phyloP scores from a whole-genome alignment of 768 basidiomycete species.

The Tricholoma matsutake region DNA sequence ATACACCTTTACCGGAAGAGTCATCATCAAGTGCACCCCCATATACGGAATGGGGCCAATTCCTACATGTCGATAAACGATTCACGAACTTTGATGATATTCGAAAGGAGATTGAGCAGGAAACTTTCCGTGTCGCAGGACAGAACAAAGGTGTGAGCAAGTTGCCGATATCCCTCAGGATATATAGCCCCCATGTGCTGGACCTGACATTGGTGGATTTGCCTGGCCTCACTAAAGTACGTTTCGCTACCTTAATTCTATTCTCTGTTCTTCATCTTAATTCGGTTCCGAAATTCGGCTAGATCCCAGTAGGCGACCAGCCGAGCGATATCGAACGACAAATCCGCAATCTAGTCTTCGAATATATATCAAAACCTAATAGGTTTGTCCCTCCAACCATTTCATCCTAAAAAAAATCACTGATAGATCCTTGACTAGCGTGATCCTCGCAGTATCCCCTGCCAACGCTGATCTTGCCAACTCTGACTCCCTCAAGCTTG shows the following conservation, averaged over 20 bases:
- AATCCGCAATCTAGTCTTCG: constrained; percentile 90
- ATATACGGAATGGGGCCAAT: constrained; percentile 92
- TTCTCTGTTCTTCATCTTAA: not conserved
- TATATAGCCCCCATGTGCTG: constrained; percentile 93
- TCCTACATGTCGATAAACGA: constrained; percentile 92
- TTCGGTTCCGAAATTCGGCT: not conserved
- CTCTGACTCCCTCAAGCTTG: constrained; percentile 96
- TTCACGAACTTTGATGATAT: constrained; percentile 97
- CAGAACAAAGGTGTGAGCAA: constrained; percentile 99
- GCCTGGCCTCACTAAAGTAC: constrained; percentile 92
- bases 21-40: constrained; percentile 41
- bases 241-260: constrained; percentile 17
- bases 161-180: constrained; percentile 90
- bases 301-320: constrained; percentile 97
- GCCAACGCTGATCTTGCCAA: constrained; percentile 99
- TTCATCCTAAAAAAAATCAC: not conserved
- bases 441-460: constrained; percentile 94
- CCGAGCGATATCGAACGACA: constrained; percentile 97
- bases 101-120: constrained; percentile 94
- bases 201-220: constrained; percentile 96
- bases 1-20: constrained; percentile 69
- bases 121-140: constrained; percentile 95
- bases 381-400: constrained; percentile 48
- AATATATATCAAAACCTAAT: constrained; percentile 96
- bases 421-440: constrained; percentile 41